Evolutionary conservation across 768 basidiomycete genomes (phyloP).

Genomic region (Lactifluus piperatus): DNA sequence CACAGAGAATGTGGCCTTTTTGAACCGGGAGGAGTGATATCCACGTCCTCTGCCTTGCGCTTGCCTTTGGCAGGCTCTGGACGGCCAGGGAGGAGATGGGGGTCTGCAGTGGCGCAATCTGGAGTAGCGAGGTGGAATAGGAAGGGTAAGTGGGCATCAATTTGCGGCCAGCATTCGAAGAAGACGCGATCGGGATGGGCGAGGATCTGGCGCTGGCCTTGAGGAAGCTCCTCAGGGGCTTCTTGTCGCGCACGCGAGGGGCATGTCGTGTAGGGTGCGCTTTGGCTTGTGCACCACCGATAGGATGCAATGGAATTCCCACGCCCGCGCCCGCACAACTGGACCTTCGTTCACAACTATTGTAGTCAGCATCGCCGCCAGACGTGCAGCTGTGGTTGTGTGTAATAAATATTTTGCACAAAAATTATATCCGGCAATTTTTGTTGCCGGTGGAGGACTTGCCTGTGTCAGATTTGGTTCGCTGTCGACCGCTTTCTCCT

Average conservation of each 20-base stretch:
- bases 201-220: constrained; percentile 11
- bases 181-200: constrained; percentile 14
- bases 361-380: too few relatives aligned
- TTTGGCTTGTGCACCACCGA: too few relatives aligned
- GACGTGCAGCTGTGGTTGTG: too few relatives aligned
- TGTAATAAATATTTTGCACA: too few relatives aligned
- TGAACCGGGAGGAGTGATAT: constrained; percentile 57
- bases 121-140: constrained; percentile 25
- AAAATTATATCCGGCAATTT: too few relatives aligned
- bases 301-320: too few relatives aligned
- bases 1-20: constrained; percentile 55
- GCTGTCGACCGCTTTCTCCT: too few relatives aligned
- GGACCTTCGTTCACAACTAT: too few relatives aligned
- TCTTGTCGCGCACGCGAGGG: constrained; percentile 15
- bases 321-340: too few relatives aligned
- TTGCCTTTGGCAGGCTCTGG: constrained; percentile 45
- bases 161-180: constrained; percentile 4
- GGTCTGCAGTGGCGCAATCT: constrained; percentile 16
- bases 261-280: too few relatives aligned
- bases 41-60: constrained; percentile 68
- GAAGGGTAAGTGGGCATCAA: constrained; percentile 7
- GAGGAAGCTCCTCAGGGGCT: constrained; percentile 18
- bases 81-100: constrained; percentile 18
- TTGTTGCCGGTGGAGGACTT: too few relatives aligned
- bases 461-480: too few relatives aligned